Conservation (phyloP, 352 stramenopile genomes). For the Phytophthora sansomeana region DNA sequence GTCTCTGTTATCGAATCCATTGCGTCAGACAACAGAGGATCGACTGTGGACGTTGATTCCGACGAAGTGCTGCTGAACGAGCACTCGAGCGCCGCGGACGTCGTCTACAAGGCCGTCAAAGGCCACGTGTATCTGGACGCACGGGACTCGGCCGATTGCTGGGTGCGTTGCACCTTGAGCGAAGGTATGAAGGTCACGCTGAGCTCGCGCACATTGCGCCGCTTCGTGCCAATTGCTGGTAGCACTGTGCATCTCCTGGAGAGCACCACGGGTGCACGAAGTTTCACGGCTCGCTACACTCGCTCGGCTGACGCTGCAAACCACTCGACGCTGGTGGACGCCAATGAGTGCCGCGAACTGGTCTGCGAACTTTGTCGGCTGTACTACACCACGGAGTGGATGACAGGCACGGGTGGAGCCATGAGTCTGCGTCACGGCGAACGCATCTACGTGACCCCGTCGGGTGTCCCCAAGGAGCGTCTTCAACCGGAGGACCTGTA, state of each 20-base stretch:
- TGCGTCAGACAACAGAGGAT: neutral
- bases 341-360: slow-evolving; percentile 58
- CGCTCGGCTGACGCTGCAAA: slow-evolving; percentile 49
- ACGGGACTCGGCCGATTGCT: slow-evolving; percentile 74
- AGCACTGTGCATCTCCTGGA: slow-evolving; percentile 33
- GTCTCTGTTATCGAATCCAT: slow-evolving; percentile 35
- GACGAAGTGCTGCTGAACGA: slow-evolving; percentile 48
- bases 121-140: slow-evolving; percentile 69
- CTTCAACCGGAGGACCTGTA: slow-evolving; percentile 96
- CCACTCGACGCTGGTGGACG: slow-evolving; percentile 48
- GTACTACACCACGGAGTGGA: slow-evolving; percentile 91
- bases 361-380: slow-evolving; percentile 80
- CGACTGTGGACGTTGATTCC: slow-evolving; percentile 21
- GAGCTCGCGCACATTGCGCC: slow-evolving; percentile 37
- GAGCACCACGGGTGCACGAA: slow-evolving; percentile 4
- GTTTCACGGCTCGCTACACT: slow-evolving; percentile 47
- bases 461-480: slow-evolving; percentile 96
- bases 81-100: slow-evolving; percentile 47
- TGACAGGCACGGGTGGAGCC: slow-evolving; percentile 95
- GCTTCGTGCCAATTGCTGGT: slow-evolving; percentile 45
- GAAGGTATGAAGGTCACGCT: slow-evolving; percentile 49
- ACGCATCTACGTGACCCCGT: slow-evolving; percentile 96
- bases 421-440: slow-evolving; percentile 94
- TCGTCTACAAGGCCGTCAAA: slow-evolving; percentile 48
- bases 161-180: slow-evolving; percentile 63